These are phyloP conservation scores for Leccinum broughii DNA, from an alignment of 768 basidiomycete genomes.

Conservation along the genomic window DNA sequence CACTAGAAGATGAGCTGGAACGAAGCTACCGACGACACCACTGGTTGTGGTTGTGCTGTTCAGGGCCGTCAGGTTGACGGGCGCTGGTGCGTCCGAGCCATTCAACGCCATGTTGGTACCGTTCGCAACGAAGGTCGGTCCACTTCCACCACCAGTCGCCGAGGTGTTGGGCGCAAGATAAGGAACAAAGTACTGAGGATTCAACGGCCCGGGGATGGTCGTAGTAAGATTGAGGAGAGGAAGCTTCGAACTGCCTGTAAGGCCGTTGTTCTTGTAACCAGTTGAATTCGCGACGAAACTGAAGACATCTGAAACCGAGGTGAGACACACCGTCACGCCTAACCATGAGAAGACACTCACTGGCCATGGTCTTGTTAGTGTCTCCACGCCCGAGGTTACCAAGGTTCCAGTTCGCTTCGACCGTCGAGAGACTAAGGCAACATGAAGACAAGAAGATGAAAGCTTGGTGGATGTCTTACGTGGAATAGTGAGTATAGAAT, in stretches of 20 bases:
- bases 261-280: constrained; percentile 44
- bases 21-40: constrained; percentile 6
- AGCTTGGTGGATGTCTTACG: constrained; percentile 12
- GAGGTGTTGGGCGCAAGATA: constrained; percentile 40
- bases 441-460: background rate
- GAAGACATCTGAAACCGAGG: constrained; percentile 44
- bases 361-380: constrained; percentile 41
- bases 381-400: constrained; percentile 57
- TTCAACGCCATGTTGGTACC: constrained; percentile 37
- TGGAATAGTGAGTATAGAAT: constrained; percentile 61
- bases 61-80: constrained; percentile 40
- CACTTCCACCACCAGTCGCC: constrained; percentile 41
- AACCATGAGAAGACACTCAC: constrained; percentile 2
- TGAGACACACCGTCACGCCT: background rate
- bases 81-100: constrained; percentile 28
- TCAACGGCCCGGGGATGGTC: constrained; percentile 43
- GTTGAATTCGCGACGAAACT: constrained; percentile 47
- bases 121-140: constrained; percentile 37
- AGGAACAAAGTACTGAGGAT: constrained; percentile 39
- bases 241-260: constrained; percentile 24
- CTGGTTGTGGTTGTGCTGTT: background rate
- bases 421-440: constrained; percentile 43
- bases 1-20: constrained; percentile 5
- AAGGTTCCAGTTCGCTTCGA: constrained; percentile 61
- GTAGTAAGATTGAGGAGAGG: constrained; percentile 41